phyloP scores from a whole-genome alignment of 2,329 filamentous ascomycete species.

The Trichoderma endophyticum region DNA sequence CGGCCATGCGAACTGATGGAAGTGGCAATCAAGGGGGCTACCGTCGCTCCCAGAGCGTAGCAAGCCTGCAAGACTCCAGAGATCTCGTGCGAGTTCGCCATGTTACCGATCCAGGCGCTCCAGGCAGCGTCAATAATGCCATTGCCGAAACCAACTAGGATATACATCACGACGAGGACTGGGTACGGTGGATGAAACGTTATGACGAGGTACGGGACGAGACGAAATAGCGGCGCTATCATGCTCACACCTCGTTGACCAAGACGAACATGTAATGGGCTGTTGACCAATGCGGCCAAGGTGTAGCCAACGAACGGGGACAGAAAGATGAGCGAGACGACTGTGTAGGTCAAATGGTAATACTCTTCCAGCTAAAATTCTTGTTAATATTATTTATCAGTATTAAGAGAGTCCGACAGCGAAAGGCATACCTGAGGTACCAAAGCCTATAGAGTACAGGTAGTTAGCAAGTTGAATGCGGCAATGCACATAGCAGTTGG shows the following conservation, averaged over 20 bases:
- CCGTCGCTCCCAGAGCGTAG: conserved; percentile 65
- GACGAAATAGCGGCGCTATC: conserved; percentile 56
- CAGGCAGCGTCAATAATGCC: conserved; percentile 58
- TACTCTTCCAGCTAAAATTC: conserved; percentile 27
- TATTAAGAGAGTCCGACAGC: neutral
- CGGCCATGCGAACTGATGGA: conserved; percentile 62
- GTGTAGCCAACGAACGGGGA: conserved; percentile 43
- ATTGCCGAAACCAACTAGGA: conserved; percentile 67
- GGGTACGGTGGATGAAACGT: conserved; percentile 65
- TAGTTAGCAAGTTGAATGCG: neutral
- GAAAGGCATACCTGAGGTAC: conserved; percentile 7
- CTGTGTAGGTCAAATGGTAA: conserved; percentile 41
- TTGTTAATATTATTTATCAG: neutral
- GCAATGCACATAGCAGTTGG: too few relatives aligned
- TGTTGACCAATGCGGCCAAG: conserved; percentile 38
- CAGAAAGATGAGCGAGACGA: conserved; percentile 45
- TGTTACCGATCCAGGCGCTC: conserved; percentile 57
- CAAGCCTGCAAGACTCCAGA: conserved; percentile 66
- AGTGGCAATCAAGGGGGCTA: conserved; percentile 69
- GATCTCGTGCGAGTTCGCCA: conserved; percentile 59
- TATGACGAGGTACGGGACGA: conserved; percentile 62
- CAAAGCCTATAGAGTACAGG: neutral
- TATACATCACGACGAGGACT: conserved; percentile 61
- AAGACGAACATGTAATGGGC: conserved; percentile 36
- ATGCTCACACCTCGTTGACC: conserved; percentile 58